Base-by-base conservation (phyloP, 352 stramenopile species). In the Pythium insidiosum region DNA sequence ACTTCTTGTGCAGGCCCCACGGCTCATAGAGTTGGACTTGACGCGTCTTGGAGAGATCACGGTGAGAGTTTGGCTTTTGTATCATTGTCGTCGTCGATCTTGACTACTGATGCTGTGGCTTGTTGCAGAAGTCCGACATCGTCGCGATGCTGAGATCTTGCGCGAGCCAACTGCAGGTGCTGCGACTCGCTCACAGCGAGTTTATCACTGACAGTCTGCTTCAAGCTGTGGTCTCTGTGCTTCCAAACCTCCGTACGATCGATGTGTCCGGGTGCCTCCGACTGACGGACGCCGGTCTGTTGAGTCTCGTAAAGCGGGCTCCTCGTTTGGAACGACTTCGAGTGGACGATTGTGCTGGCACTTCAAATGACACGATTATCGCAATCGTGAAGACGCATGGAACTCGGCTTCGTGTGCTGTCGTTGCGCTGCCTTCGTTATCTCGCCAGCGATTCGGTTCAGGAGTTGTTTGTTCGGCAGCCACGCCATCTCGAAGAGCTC, bases 151-250 rank as follows among this genome's bases (percentile, higher is more conserved):
- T n/a, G 43, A 47, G 2, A 5, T 44, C 24, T 62, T n/a, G 54
- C 41, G 47, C 29, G 49, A 40, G 39, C 43, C n/a, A 38, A 50
- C 50, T 45, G 52, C 20, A 39, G 18, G 56, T 64, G 56, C 46
- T 89, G 12, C 59, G 39, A 2, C 23, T 89, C 1, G 51, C 47
- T 5, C 62, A 76, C 10, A 82, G 53, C n/a, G 66, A 73, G 18
- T 39, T 34, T 1, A 55, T 87, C 28, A 85, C 73, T 0, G 76
- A 89, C 23, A 59, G 80, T 23, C 40, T 86, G 5, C 38, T 89
- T 5, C 47, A 44, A 12, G 37, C 40, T 16, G 47, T 81, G 19
- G 38, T 68, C 6, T 42, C 53, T 1, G 47, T 43, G 7, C 76
- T 88, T 33, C 37, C 61, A 1, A 43, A 38, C 2, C 50, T 92